phyloP scores from a whole-genome alignment of 2,329 filamentous ascomycete species.

The Sclerotinia nivalis region DNA sequence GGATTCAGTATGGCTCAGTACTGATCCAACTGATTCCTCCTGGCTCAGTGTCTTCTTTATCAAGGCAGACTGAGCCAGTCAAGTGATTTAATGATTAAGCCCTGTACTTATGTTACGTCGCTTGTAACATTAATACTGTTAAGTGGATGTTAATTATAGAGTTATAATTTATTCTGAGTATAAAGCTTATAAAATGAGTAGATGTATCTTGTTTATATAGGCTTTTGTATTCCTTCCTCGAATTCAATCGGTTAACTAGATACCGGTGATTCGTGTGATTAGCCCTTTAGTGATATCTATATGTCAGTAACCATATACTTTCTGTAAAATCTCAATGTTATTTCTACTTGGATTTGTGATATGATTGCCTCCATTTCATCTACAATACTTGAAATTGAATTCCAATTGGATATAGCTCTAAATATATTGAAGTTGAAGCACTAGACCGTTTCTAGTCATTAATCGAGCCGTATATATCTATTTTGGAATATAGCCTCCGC shows the following conservation, averaged over 20 bases:
- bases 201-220: background rate
- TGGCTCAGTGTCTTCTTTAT: no score
- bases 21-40: no score
- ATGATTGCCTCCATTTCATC: constrained; percentile 2
- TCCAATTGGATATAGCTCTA: background rate
- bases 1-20: no score
- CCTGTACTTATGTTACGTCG: no score
- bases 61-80: no score
- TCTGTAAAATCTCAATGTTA: background rate
- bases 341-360: background rate
- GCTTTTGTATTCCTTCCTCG: background rate
- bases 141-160: no score
- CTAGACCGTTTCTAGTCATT: background rate
- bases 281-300: background rate
- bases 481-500: background rate
- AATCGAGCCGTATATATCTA: background rate
- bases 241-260: background rate
- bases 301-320: constrained; percentile 1
- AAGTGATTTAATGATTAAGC: no score
- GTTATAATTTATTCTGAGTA: background rate
- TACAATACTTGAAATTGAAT: constrained; percentile 1
- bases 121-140: no score
- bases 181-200: background rate
- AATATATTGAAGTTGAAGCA: background rate
- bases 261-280: background rate